Conservation (phyloP, 164 flowering plant genomes). For the Protea cynaroides region DNA sequence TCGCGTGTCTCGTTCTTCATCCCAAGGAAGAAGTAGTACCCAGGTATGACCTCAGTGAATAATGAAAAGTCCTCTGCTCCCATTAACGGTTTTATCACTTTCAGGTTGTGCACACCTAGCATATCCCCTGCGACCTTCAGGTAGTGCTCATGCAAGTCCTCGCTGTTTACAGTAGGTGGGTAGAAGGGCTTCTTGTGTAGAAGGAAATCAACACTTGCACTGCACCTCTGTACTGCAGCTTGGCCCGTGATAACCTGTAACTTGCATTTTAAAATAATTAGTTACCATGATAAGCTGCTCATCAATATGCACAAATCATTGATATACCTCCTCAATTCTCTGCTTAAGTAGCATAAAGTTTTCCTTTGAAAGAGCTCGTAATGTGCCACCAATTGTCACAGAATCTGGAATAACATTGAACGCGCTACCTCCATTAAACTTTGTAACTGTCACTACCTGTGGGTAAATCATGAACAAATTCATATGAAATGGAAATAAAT, state of each 20-base stretch:
- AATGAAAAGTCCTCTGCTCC: constrained; percentile 55
- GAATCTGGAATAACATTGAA: constrained; percentile 56
- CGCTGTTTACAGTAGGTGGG: constrained; percentile 39
- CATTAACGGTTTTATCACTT: constrained; percentile 34
- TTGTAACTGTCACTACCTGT: constrained; percentile 52
- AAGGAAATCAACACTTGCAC: constrained; percentile 39
- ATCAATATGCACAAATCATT: neutral
- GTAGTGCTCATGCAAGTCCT: constrained; percentile 34
- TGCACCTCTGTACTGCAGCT: constrained; percentile 57
- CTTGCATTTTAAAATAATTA: neutral
- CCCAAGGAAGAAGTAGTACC: constrained; percentile 42
- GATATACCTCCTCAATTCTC: constrained; percentile 43
- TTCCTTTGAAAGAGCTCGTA: constrained; percentile 37
- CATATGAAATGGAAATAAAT: no score
- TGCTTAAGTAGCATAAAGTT: constrained; percentile 33
- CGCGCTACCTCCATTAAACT: constrained; percentile 49
- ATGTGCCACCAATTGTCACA: constrained; percentile 52
- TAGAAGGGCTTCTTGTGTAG: constrained; percentile 17
- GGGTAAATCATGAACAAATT: neutral
- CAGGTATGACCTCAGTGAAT: constrained; percentile 41
- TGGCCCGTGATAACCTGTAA: constrained; percentile 45
- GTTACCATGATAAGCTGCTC: neutral
- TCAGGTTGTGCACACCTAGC: constrained; percentile 32
- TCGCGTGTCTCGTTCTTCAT: constrained; percentile 39
- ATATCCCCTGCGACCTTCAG: constrained; percentile 29